Base-by-base conservation (phyloP, 129 eudicot species). In the Scalesia atractyloides region DNA sequence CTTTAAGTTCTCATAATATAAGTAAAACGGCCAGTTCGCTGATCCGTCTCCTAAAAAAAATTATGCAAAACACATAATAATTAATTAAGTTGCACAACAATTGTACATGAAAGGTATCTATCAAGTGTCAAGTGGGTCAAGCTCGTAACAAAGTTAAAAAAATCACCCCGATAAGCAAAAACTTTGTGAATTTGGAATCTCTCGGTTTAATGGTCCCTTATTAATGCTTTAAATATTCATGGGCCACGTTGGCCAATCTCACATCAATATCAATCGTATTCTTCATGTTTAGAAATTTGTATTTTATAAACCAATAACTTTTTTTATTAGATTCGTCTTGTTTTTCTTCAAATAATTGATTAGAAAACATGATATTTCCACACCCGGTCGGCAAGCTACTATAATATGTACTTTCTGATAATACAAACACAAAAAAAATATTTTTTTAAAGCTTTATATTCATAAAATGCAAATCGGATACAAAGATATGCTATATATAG, bases 181-280 rank as follows among this genome's bases (percentile, higher is more conserved):
- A 18, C 20, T 9, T 10, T 69, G 34, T 56, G 37, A 57, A 22
- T 41, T 71, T 17, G 9, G 61, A 18, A 71, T 30, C 41, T 18
- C 47, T 2, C 11, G 41, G 26, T 69, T 33, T 39, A 19, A 19
- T 39, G 66, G 75, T 56, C 66, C 66, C 64, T 52, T 51, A 13
- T 12, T 13, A 71, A 56, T 39, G 56, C 10, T 13, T 54, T n/a
- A 19, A 41, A 56, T 71, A 56, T 71, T 71, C 24, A 36, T 70
- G 39, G 66, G 53, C 63, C 63, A 57, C 63, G 65, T 36, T 12
- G 63, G 62, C 51, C 49, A 52, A 53, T 70, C 74, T 54, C 49
- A 37, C 37, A 54, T 54, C 75, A 53, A 70, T 54, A 53, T 70
- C 65, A 70, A 70, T 13, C n/a, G 36, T 70, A 37, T 52, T 56